Evolutionary conservation across 177 flowering plant genomes (phyloP).

Genomic region (Tripterygium wilfordii): DNA sequence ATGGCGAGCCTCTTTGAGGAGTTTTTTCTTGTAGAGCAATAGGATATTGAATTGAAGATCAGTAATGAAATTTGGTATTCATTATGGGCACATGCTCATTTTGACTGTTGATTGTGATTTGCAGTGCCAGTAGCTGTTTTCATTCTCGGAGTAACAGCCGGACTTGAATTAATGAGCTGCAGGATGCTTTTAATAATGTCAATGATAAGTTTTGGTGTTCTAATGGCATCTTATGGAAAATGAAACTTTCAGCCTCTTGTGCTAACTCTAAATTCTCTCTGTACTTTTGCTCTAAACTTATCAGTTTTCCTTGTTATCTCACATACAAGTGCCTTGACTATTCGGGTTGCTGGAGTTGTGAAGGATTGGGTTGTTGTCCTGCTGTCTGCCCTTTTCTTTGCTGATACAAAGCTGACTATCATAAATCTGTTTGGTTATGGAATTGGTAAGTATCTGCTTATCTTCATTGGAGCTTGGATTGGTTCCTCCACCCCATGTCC

Average conservation of each 20-base stretch:
- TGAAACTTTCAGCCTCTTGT: conserved; percentile 80
- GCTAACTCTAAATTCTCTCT: conserved; percentile 73
- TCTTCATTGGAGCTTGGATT: too few species aligned
- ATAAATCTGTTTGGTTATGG: conserved; percentile 88
- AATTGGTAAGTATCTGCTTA: conserved; percentile 61
- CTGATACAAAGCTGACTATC: conserved; percentile 83
- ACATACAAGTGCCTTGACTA: conserved; percentile 96
- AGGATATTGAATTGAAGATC: too few species aligned
- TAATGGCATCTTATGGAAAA: conserved; percentile 96
- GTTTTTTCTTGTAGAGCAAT: too few species aligned
- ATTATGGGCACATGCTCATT: too few species aligned
- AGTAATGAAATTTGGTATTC: too few species aligned
- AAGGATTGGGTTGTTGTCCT: conserved; percentile 99
- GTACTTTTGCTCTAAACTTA: conserved; percentile 95
- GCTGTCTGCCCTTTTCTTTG: conserved; percentile 84
- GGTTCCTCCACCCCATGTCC: too few species aligned
- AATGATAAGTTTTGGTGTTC: conserved; percentile 90
- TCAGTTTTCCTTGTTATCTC: conserved; percentile 96
- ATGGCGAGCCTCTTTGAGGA: too few species aligned
- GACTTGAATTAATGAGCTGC: conserved; percentile 91
- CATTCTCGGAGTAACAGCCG: conserved; percentile 84
- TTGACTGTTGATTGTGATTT: conserved; percentile 13
- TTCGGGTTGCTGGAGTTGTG: conserved; percentile 98
- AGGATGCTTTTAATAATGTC: conserved; percentile 95
- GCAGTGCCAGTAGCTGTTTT: conserved; percentile 99